Base-by-base conservation (phyloP, 1,284 basidiomycete species). In the Heterobasidion annosum region DNA sequence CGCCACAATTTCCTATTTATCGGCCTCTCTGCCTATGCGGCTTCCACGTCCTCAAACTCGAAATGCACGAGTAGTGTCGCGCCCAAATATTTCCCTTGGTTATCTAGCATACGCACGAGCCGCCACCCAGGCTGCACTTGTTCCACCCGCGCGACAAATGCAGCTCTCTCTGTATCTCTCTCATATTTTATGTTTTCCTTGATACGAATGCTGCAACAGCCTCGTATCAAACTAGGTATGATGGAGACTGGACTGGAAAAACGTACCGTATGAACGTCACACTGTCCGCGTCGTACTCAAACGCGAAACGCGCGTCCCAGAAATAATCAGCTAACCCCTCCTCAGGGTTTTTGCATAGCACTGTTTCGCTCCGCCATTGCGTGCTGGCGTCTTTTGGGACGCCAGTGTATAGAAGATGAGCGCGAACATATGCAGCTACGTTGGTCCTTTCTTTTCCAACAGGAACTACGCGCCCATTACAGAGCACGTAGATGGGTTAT, bases 11-110 rank as follows among this genome's bases (percentile, higher is more conserved):
- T 40, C 4, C 37, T 10, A 40, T n/a, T 40, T 5, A 2, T n/a
- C 37, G 37, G 25, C 5, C 25, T 25, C 25, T 25, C 25, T 25
- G 25, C 25, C 25, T 25, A 25, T 5, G 25, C 25, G 25, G 25
- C 25, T 25, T 25, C 37, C 3, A 40, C 37, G 6, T 51, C 50
- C 10, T 19, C 37, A 19, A 48, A 54, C 1, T 32, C 34, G 34
- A 54, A 54, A n/a, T 33, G 8, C 8, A 74, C 73, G 34, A 83
- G 68, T 15, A 81, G 58, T 13, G 73, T 75, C 9, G 77, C 73
- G 12, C 75, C 76, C 2, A 73, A 76, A 60, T 77, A 69, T 62
- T 78, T 79, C 10, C 82, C 82, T 44, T 73, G 70, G 67, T 69
- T 68, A 61, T 79, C 70, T 53, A 85, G 63, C 67, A 85, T 68